Conservation (phyloP, 352 stramenopile species). For the Halophytophthora batemanensis region DNA sequence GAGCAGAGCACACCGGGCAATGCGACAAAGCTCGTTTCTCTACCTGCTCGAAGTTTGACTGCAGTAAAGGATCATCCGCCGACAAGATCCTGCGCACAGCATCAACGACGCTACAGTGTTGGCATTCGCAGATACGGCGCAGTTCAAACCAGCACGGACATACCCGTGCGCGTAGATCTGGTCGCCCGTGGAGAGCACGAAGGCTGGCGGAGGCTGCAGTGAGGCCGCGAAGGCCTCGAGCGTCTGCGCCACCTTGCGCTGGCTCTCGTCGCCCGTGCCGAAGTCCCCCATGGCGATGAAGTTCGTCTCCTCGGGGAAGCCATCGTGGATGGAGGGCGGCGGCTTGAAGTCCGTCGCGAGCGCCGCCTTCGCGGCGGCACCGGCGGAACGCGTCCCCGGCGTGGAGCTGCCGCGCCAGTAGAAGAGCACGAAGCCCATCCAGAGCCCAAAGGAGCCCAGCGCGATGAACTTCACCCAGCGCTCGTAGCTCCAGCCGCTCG, state of each 20-base stretch:
- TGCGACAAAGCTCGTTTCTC: too few species aligned
- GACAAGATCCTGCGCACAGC: slow-evolving; percentile 45
- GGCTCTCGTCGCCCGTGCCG: slow-evolving; percentile 60
- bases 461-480: slow-evolving; percentile 59
- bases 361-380: background rate
- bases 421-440: slow-evolving; percentile 58
- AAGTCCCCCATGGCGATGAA: slow-evolving; percentile 85
- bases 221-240: slow-evolving; percentile 54
- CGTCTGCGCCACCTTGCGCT: slow-evolving; percentile 57
- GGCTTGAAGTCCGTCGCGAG: slow-evolving; percentile 17
- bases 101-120: background rate
- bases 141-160: slow-evolving; percentile 1
- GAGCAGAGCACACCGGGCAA: background rate
- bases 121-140: background rate
- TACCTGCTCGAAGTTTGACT: slow-evolving; percentile 78
- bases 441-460: slow-evolving; percentile 46
- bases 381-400: background rate
- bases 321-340: slow-evolving; percentile 27
- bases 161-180: slow-evolving; percentile 87
- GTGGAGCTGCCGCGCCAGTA: slow-evolving; percentile 29
- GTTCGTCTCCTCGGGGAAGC: slow-evolving; percentile 57
- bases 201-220: slow-evolving; percentile 60
- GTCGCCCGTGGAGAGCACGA: slow-evolving; percentile 81
- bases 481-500: slow-evolving; percentile 45
- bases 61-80: slow-evolving; percentile 50